phyloP scores from a whole-genome alignment of 2,329 filamentous ascomycete genomes.

The Colletotrichum falcatum region DNA sequence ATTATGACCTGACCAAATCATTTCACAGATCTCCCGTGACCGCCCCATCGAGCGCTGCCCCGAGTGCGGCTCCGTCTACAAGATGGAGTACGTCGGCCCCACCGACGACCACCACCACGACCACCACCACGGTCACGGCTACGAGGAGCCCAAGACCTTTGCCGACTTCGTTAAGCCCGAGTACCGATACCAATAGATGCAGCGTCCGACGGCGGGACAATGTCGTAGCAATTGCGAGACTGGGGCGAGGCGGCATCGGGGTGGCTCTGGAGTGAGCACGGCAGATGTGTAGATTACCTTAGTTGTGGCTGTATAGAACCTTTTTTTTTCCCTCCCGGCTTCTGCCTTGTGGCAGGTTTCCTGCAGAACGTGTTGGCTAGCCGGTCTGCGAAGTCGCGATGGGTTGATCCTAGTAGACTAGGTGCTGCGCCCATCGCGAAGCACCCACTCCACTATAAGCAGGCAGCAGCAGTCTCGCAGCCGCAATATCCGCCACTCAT shows the following conservation, averaged over 20 bases:
- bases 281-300: constrained; percentile 56
- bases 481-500: background rate
- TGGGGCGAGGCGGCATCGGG: constrained; percentile 37
- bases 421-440: background rate
- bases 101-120: constrained; percentile 75
- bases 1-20: constrained; percentile 24
- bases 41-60: constrained; percentile 95
- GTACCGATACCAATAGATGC: constrained; percentile 78
- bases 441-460: background rate
- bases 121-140: constrained; percentile 68
- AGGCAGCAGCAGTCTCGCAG: background rate
- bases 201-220: constrained; percentile 18
- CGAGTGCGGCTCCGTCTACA: constrained; percentile 96
- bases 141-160: constrained; percentile 94
- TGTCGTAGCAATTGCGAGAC: constrained; percentile 29
- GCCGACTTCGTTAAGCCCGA: constrained; percentile 95
- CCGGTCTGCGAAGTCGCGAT: constrained; percentile 1
- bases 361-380: constrained; percentile 4
- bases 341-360: background rate
- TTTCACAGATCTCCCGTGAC: constrained; percentile 79
- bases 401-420: constrained; percentile 1
- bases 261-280: constrained; percentile 36
- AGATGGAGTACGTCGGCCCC: constrained; percentile 96
- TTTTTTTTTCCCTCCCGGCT: constrained; percentile 40
- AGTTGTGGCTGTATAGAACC: constrained; percentile 45